Evolutionary conservation across 2,329 filamentous ascomycete species (phyloP), one percentile per base, ranked within the genome.

Genomic region (Rutstroemia sp.): DNA sequence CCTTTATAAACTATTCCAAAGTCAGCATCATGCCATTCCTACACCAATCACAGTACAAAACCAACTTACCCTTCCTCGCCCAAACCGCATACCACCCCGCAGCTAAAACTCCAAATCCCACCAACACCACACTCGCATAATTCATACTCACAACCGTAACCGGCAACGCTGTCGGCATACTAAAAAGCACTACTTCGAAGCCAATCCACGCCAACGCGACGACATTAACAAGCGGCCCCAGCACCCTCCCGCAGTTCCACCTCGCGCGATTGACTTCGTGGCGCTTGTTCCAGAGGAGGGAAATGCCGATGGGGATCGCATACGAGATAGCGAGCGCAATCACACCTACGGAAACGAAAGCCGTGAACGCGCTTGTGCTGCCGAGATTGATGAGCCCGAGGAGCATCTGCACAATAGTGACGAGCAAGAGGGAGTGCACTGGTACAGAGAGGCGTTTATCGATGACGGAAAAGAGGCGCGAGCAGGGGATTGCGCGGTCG

Each of bases 321-420:
- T 92, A 92, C 2, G 85, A 86, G 5, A 91, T 72, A 6, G 85
- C 82, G 0, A 92, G 76, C 1, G 86, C 81, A 7, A 90, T 86
- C 0, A 91, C 87, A 0, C 85, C 86, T 0, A 86, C 81, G 0
- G 85, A 82, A 1, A 87, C 78, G 62, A 90, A 87, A 14, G 86
- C 86, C 44, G 86, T 88, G 71, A 90, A 88, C 0, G 86, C 86
- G 58, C 79, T 81, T 49, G 71, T 75, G 2, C 83, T 87, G 0
- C 85, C 86, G 2, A 90, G 75, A 68, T 88, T 87, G 59, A 90
- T 84, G 57, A 81, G 77, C 0, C 86, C 86, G 56, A 90, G 87
- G 12, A 88, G 74, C 56, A 88, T 76, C 1, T 88, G 82, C 47
- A 86, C 75, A 4, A 71, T 71, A 0, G 80, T 75, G 2, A 82